A percentile compares a stretch with the other conserved stretches of the same genome.
phyloP scores from a whole-genome alignment of 768 basidiomycete species.

The Multifurca ochricompacta region DNA sequence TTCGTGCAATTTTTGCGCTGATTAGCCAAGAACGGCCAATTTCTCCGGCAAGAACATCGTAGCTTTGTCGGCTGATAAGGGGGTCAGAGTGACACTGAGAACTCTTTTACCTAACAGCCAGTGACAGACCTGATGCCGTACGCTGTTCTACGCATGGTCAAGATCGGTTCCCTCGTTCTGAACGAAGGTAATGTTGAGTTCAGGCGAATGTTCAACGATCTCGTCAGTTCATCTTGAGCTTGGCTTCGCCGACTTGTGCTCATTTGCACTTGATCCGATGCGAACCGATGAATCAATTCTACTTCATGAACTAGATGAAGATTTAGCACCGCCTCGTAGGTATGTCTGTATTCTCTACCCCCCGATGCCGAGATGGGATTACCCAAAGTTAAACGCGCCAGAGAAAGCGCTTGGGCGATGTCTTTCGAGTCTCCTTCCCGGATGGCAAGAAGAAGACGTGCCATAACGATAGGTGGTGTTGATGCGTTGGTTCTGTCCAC shows the following conservation, averaged over 20 bases:
- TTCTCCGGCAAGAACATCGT: conserved; percentile 12
- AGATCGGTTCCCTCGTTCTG: conserved; percentile 76
- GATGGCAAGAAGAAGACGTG: conserved; percentile 74
- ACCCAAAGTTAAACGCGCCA: conserved; percentile 69
- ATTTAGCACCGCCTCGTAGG: conserved; percentile 80
- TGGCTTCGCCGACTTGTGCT: conserved; percentile 29
- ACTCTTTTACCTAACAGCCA: neutral
- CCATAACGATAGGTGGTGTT: conserved; percentile 63
- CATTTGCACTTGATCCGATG: conserved; percentile 33
- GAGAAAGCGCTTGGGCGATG: conserved; percentile 44
- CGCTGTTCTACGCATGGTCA: conserved; percentile 84
- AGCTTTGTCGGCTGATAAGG: conserved; percentile 8
- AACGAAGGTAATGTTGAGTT: conserved; percentile 80
- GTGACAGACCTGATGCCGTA: conserved; percentile 50
- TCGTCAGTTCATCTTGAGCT: conserved; percentile 38
- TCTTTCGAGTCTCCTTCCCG: conserved; percentile 41
- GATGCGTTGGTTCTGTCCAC: conserved; percentile 42
- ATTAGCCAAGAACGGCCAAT: conserved; percentile 84
- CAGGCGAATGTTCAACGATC: conserved; percentile 54
- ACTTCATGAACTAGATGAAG: conserved; percentile 85
- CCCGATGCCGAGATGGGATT: conserved; percentile 77
- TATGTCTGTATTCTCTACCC: conserved; percentile 69
- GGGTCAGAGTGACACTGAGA: neutral
- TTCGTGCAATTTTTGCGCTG: conserved; percentile 93
- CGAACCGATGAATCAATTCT: conserved; percentile 50